phyloP scores from a whole-genome alignment of 129 eudicot species.

The Solidago caesia region DNA sequence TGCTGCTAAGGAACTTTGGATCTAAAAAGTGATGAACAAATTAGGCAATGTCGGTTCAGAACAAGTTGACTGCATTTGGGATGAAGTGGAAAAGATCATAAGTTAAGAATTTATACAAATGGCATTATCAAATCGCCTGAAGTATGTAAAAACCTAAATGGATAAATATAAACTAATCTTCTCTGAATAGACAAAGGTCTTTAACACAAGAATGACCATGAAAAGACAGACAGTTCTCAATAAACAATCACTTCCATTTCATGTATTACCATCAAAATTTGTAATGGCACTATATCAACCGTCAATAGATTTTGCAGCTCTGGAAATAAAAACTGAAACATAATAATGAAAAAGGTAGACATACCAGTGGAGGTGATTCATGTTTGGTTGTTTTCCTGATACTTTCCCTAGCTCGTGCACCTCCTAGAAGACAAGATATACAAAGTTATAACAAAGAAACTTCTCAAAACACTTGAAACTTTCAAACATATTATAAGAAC shows the following conservation, averaged over 20 bases:
- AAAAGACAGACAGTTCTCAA: too few relatives aligned
- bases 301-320: background rate
- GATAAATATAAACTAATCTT: background rate
- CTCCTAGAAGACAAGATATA: constrained; percentile 25
- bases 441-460: constrained; percentile 9
- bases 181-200: background rate
- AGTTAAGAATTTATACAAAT: background rate
- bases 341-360: constrained; percentile 13
- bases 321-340: constrained; percentile 1
- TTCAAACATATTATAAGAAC: background rate
- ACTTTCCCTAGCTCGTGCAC: constrained; percentile 31
- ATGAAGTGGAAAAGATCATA: background rate
- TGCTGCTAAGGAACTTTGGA: background rate
- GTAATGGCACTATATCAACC: background rate
- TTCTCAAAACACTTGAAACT: background rate
- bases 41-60: background rate
- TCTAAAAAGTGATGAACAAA: constrained; percentile 9
- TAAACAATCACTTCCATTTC: too few relatives aligned
- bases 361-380: constrained; percentile 36
- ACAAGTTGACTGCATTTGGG: constrained; percentile 1
- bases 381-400: constrained; percentile 22
- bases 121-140: background rate
- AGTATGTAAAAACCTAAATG: background rate
- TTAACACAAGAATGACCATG: constrained; percentile 6
- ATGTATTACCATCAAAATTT: too few relatives aligned